Conservation (phyloP, 78 protist genomes). For the Acrasis kona region DNA sequence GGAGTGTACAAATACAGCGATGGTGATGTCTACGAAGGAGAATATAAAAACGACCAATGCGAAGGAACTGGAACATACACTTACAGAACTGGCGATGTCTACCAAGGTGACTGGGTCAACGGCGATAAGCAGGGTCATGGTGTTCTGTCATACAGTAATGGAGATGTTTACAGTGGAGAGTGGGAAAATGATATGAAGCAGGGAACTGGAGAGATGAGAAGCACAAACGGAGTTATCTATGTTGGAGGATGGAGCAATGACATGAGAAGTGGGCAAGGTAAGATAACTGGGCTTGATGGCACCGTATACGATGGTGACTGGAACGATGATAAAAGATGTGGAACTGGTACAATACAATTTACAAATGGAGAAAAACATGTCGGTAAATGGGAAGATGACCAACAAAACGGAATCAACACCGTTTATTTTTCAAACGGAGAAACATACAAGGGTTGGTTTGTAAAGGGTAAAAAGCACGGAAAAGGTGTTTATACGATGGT, state of each 20-base stretch:
- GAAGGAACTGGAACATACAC: background rate
- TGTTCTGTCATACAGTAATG: slow-evolving; percentile 32
- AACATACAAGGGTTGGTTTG: background rate
- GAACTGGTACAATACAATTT: slow-evolving; percentile 11
- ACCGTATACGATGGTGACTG: slow-evolving; percentile 25
- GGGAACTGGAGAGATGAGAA: background rate
- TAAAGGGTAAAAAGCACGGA: background rate
- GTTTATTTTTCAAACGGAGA: too few species aligned
- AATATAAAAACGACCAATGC: background rate
- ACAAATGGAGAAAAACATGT: slow-evolving; percentile 6
- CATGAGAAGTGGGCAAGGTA: background rate
- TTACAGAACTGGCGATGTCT: slow-evolving; percentile 7
- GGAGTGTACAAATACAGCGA: background rate
- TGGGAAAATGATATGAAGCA: slow-evolving; percentile 28
- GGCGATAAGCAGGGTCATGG: slow-evolving; percentile 31
- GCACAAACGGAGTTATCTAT: background rate
- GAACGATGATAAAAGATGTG: slow-evolving; percentile 7
- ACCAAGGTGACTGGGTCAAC: slow-evolving; percentile 17
- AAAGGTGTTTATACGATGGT: background rate
- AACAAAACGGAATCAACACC: slow-evolving; percentile 3
- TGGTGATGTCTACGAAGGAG: slow-evolving; percentile 17
- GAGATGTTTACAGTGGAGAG: slow-evolving; percentile 43
- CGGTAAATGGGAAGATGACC: slow-evolving; percentile 5
- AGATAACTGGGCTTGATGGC: slow-evolving; percentile 7
- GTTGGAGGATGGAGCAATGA: background rate